Evolutionary conservation across 75 land plant genomes (phyloP).

Genomic region (Picea sitchensis): DNA sequence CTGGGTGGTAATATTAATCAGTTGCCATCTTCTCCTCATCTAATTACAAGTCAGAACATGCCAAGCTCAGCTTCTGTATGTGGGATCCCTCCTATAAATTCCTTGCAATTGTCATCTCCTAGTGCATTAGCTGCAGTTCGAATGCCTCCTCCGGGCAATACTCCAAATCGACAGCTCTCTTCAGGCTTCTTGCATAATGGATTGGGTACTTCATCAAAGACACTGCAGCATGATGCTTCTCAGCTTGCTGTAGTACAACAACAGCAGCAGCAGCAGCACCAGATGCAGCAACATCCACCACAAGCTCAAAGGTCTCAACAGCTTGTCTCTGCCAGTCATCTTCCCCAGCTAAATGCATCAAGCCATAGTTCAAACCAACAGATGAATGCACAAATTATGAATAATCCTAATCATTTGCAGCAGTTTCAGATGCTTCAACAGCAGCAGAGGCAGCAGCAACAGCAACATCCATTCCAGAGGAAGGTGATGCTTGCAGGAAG

Average conservation of each 20-base stretch:
- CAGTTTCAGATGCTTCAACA: conserved; percentile 30
- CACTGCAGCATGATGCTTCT: conserved; percentile 43
- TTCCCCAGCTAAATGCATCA: conserved; percentile 47
- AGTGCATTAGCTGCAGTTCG: conserved; percentile 35
- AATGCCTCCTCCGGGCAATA: conserved; percentile 64
- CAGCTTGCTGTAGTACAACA: conserved; percentile 42
- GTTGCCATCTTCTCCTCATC: conserved; percentile 28
- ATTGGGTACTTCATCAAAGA: conserved; percentile 35
- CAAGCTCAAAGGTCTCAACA: conserved; percentile 60
- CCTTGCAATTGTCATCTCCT: conserved; percentile 34
- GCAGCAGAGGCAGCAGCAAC: conserved; percentile 24
- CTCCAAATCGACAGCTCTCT: conserved; percentile 41
- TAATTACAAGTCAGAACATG: conserved; percentile 28
- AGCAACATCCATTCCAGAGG: conserved; percentile 37
- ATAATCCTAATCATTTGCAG: conserved; percentile 21
- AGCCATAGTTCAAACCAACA: conserved; percentile 48
- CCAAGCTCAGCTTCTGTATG: conserved; percentile 29
- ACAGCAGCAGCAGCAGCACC: conserved; percentile 44
- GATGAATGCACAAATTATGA: conserved; percentile 33
- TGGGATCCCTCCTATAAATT: conserved; percentile 23
- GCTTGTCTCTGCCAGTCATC: conserved; percentile 33
- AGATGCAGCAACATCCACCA: conserved; percentile 44
- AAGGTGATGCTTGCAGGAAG: conserved; percentile 46
- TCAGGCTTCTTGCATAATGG: conserved; percentile 49
- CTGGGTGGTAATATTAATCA: conserved; percentile 47